These are phyloP conservation scores for Cicer judaicum DNA, from an alignment of 306 rosid species.

Conservation along the genomic window DNA sequence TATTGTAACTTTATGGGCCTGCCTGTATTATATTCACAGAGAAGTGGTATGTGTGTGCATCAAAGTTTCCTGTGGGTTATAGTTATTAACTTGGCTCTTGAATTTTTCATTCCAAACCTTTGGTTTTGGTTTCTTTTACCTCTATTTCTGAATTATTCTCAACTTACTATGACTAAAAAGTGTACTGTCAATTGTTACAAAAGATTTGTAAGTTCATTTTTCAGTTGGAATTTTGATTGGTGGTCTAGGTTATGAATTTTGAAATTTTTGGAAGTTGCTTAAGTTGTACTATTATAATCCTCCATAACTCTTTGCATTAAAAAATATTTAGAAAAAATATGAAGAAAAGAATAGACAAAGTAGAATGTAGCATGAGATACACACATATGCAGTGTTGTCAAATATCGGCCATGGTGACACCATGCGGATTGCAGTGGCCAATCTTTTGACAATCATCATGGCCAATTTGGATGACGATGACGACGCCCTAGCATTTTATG, in stretches of 20 bases:
- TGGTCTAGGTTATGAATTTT: slow-evolving; percentile 9
- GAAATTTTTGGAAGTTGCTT: not conserved
- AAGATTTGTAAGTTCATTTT: slow-evolving; percentile 21
- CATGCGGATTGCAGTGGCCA: no score
- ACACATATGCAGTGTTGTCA: no score
- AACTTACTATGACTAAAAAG: slow-evolving; percentile 12
- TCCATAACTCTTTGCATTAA: not conserved
- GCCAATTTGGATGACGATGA: no score
- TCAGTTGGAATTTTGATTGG: slow-evolving; percentile 5
- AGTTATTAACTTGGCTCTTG: not conserved
- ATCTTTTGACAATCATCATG: no score
- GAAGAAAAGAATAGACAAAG: not conserved
- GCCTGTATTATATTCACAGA: slow-evolving; percentile 64
- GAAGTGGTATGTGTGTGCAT: slow-evolving; percentile 61
- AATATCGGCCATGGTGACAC: no score
- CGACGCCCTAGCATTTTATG: no score
- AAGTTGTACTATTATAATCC: not conserved
- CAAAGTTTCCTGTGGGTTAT: slow-evolving; percentile 17
- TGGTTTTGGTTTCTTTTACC: slow-evolving; percentile 3
- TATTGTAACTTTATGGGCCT: slow-evolving; percentile 94
- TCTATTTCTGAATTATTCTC: slow-evolving; percentile 18
- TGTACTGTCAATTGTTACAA: not conserved
- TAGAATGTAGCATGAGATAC: not conserved
- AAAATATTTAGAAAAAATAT: not conserved
- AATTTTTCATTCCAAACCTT: not conserved